Conservation (phyloP, 495 filamentous ascomycete species). For the Halenospora varia region DNA sequence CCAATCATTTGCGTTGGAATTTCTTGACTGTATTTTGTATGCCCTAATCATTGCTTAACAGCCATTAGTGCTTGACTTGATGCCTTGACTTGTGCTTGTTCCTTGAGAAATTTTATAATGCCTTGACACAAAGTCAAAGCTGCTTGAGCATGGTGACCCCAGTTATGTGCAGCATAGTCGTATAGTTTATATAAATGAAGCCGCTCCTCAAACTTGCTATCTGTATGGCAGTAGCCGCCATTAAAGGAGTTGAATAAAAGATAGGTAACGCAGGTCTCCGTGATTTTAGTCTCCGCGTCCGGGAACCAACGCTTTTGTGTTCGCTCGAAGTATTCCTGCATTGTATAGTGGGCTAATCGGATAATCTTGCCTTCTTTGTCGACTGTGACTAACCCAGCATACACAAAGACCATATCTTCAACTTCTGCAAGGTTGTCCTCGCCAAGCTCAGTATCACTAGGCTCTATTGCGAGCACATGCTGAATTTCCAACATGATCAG, state of each 20-base stretch:
- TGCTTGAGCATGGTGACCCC: slow-evolving; percentile 36
- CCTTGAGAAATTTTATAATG: slow-evolving; percentile 18
- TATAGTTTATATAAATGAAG: slow-evolving; percentile 3
- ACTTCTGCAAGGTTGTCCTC: slow-evolving; percentile 29
- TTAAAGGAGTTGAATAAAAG: neutral
- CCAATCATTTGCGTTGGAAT: slow-evolving; percentile 1
- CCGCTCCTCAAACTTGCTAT: neutral
- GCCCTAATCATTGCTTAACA: neutral
- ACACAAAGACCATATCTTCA: slow-evolving; percentile 34
- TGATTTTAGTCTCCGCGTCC: slow-evolving; percentile 31
- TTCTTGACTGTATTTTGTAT: neutral
- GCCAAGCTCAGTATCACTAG: slow-evolving; percentile 25
- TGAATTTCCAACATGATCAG: slow-evolving; percentile 14
- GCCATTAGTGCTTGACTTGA: slow-evolving; percentile 2
- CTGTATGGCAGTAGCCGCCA: neutral
- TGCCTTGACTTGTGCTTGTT: slow-evolving; percentile 15
- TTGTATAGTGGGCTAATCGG: slow-evolving; percentile 53
- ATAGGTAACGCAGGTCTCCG: slow-evolving; percentile 40
- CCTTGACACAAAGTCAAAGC: slow-evolving; percentile 4
- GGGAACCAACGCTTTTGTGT: slow-evolving; percentile 33
- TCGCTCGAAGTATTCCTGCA: slow-evolving; percentile 47
- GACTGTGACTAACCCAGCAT: slow-evolving; percentile 49
- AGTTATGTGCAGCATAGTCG: slow-evolving; percentile 14
- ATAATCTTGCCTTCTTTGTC: slow-evolving; percentile 43
- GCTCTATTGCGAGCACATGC: slow-evolving; percentile 16